Conservation (phyloP, 768 basidiomycete species). For the Tephrocybe rancida region DNA sequence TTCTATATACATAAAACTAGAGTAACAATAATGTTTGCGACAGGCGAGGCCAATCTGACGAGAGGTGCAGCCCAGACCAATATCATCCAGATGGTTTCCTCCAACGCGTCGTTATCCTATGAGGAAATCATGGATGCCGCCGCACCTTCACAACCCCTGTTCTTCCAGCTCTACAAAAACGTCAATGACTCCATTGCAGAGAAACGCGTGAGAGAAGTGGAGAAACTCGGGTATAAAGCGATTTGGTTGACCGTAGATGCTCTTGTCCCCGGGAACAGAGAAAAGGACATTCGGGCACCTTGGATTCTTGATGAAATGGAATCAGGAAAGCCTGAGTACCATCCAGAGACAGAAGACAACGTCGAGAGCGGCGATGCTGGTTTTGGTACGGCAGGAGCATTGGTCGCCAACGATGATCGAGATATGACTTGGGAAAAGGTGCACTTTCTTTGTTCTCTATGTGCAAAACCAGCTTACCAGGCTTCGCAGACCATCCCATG, state of each 20-base stretch:
- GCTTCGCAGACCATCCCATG: no score
- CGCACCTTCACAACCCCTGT: slow-evolving; percentile 59
- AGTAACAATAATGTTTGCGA: not conserved
- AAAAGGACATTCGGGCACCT: slow-evolving; percentile 67
- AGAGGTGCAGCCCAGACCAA: slow-evolving; percentile 63
- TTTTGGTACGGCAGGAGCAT: slow-evolving; percentile 67
- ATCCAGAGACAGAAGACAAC: slow-evolving; percentile 33
- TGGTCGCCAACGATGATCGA: slow-evolving; percentile 66
- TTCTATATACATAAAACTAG: not conserved
- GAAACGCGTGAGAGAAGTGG: slow-evolving; percentile 70
- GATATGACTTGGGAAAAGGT: slow-evolving; percentile 82
- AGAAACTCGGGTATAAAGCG: slow-evolving; percentile 77
- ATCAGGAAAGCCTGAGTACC: slow-evolving; percentile 30
- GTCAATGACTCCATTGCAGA: slow-evolving; percentile 65
- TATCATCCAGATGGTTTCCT: slow-evolving; percentile 86
- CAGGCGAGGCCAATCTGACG: slow-evolving; percentile 83
- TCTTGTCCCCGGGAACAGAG: slow-evolving; percentile 79
- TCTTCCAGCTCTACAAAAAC: slow-evolving; percentile 90
- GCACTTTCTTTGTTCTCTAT: not conserved
- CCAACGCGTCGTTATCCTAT: slow-evolving; percentile 72
- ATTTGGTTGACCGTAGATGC: slow-evolving; percentile 94
- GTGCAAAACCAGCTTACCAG: not conserved
- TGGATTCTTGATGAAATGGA: slow-evolving; percentile 63
- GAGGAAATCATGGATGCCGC: slow-evolving; percentile 62
- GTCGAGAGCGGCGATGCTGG: slow-evolving; percentile 36